Conservation (phyloP, 257 asterid genomes). For the Verbascum thapsus region DNA sequence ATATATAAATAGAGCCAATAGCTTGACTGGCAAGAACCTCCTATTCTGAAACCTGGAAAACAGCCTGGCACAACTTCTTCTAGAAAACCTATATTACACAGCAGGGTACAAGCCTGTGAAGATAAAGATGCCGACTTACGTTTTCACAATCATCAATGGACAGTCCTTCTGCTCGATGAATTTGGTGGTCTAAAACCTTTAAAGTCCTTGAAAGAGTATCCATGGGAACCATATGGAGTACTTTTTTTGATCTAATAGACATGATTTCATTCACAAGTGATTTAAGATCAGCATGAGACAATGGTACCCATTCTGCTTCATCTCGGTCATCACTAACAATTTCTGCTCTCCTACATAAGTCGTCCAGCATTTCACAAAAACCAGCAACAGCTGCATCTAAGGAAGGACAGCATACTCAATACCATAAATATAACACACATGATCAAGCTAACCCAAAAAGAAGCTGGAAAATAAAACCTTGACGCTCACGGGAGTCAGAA, state of each 20-base stretch:
- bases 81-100: not conserved
- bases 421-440: slow-evolving; percentile 27
- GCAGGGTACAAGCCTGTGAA: slow-evolving; percentile 29
- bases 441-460: slow-evolving; percentile 16
- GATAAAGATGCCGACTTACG: slow-evolving; percentile 53
- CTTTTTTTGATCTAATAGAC: slow-evolving; percentile 68
- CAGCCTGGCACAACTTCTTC: slow-evolving; percentile 11
- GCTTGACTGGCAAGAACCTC: slow-evolving; percentile 21
- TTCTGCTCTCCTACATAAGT: slow-evolving; percentile 74
- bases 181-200: slow-evolving; percentile 85
- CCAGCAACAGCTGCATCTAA: slow-evolving; percentile 71
- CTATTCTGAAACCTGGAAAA: slow-evolving; percentile 28
- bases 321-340: slow-evolving; percentile 73
- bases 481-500: slow-evolving; percentile 63
- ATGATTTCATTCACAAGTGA: slow-evolving; percentile 72
- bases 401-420: slow-evolving; percentile 32
- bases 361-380: slow-evolving; percentile 78
- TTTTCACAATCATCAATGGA: slow-evolving; percentile 78
- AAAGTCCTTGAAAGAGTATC: slow-evolving; percentile 74
- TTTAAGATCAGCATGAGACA: slow-evolving; percentile 74
- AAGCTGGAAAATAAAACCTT: slow-evolving; percentile 53
- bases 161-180: slow-evolving; percentile 96
- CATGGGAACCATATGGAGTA: slow-evolving; percentile 71
- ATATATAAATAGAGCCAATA: not conserved
- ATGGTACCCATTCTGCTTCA: slow-evolving; percentile 80